A percentile compares a stretch with the other conserved stretches of the same genome.
These are phyloP conservation scores for Chenopodium berlandieri DNA, from an alignment of 148 eudicot species.

Conservation along the genomic window DNA sequence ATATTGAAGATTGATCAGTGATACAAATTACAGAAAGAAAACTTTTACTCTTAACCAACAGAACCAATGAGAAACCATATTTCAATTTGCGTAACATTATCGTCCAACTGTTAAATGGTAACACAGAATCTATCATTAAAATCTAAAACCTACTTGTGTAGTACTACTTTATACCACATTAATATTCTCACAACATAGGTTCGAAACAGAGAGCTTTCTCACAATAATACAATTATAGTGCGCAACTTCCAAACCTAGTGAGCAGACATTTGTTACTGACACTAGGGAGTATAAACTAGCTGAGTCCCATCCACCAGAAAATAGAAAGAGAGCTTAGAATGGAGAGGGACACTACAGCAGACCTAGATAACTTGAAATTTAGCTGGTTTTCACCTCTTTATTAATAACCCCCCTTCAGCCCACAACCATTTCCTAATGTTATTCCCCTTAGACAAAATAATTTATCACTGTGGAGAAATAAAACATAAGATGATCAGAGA, in stretches of 20 bases:
- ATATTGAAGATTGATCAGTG: background rate
- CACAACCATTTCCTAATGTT: background rate
- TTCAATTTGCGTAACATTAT: background rate
- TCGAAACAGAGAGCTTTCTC: background rate
- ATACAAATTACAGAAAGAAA: background rate
- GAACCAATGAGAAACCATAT: background rate
- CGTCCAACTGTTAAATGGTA: background rate
- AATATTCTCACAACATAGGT: background rate
- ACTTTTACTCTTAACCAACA: background rate
- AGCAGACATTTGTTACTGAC: background rate
- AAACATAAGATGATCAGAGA: background rate
- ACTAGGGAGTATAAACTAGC: background rate
- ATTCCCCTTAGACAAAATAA: background rate
- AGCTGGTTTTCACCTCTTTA: background rate
- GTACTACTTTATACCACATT: background rate
- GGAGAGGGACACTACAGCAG: background rate
- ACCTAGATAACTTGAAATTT: background rate
- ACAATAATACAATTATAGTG: background rate
- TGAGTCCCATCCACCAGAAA: background rate
- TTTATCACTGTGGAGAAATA: background rate
- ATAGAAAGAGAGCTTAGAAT: background rate
- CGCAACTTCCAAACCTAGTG: background rate
- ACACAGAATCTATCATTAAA: background rate
- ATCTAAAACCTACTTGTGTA: background rate
- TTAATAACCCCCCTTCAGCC: slow-evolving; percentile 6